phyloP scores from a whole-genome alignment of 78 protist species.

The Guillardia theta region DNA sequence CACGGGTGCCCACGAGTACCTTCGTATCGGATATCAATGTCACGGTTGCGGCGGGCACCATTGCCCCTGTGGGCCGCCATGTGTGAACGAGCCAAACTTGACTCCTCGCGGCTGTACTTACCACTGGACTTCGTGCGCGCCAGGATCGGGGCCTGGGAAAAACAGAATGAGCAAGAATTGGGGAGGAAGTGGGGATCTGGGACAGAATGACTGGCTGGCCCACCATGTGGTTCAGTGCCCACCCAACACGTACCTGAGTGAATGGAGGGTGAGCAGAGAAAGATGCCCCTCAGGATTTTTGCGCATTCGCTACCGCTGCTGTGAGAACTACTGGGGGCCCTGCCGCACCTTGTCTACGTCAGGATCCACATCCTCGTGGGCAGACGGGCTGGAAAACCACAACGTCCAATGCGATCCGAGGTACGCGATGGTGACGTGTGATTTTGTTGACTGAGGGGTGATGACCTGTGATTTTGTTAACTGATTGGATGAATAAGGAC shows the following conservation, averaged over 20 bases:
- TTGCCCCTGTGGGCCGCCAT: too few relatives aligned
- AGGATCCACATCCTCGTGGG: neutral
- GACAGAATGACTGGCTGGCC: neutral
- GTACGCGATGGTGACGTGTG: too few relatives aligned
- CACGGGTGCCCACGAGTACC: neutral
- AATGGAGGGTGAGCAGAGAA: neutral
- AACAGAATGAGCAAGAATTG: neutral
- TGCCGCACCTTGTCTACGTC: neutral
- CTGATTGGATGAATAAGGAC: too few relatives aligned
- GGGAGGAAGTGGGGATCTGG: neutral
- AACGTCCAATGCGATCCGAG: slow-evolving; percentile 27
- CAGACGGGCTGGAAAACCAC: neutral
- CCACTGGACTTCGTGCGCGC: too few relatives aligned
- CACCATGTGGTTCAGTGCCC: neutral
- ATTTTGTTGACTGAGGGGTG: too few relatives aligned
- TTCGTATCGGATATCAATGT: neutral
- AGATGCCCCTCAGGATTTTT: neutral
- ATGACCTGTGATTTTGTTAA: too few relatives aligned
- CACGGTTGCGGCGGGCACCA: neutral
- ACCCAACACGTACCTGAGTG: neutral
- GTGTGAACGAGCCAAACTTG: neutral
- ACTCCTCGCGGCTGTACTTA: neutral
- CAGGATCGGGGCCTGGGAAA: neutral
- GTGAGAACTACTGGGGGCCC: neutral
- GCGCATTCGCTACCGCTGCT: neutral